Conservation (phyloP, 257 asterid genomes). For the Przewalskia tangutica region DNA sequence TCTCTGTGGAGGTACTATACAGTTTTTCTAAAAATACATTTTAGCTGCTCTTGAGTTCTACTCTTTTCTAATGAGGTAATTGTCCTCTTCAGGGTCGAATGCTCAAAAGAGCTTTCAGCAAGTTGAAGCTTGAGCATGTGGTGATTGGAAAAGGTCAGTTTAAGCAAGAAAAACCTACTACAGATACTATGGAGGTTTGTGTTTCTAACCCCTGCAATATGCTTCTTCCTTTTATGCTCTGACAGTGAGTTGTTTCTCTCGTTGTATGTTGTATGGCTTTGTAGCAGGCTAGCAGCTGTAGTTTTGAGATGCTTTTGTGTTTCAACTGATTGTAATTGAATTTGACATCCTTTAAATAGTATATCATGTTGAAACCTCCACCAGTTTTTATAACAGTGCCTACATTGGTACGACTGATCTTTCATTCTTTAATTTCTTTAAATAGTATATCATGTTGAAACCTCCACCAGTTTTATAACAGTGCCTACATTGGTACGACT, state of each 20-base stretch:
- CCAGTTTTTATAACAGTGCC: background rate
- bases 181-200: conserved; percentile 1
- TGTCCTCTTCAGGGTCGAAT: conserved; percentile 63
- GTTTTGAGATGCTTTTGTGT: background rate
- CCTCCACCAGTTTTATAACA: background rate
- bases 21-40: background rate
- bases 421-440: background rate
- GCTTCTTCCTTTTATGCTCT: background rate
- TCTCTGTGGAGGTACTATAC: conserved; percentile 70
- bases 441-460: background rate
- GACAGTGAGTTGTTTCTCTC: background rate
- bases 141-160: conserved; percentile 96
- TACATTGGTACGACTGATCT: background rate
- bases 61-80: background rate
- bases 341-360: background rate
- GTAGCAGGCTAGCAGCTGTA: background rate
- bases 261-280: background rate
- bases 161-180: conserved; percentile 55
- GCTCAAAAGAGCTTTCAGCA: conserved; percentile 87
- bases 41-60: background rate
- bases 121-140: conserved; percentile 94
- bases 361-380: background rate
- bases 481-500: background rate
- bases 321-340: background rate
- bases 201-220: background rate